Conservation (phyloP, 306 rosid species). For the Prunus kanzakura region DNA sequence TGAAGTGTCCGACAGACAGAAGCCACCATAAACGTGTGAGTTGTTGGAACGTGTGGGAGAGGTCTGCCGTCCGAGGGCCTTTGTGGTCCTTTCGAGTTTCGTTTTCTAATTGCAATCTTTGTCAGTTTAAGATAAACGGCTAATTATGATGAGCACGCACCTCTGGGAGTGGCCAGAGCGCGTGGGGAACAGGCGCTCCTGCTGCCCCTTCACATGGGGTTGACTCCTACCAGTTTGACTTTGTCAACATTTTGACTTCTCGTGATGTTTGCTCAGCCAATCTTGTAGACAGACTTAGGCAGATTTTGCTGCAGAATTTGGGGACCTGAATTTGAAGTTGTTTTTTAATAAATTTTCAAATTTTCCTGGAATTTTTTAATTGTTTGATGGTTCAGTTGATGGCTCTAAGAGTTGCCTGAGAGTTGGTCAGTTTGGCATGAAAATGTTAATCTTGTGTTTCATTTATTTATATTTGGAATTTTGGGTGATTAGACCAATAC, state of each 20-base stretch:
- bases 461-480: not conserved
- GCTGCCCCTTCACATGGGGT: not conserved
- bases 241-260: slow-evolving; percentile 7
- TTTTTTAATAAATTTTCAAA: not conserved
- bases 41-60: slow-evolving; percentile 11
- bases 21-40: slow-evolving; percentile 13
- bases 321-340: not conserved
- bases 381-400: not conserved
- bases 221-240: not conserved
- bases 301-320: slow-evolving; percentile 28
- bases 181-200: slow-evolving; percentile 13
- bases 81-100: slow-evolving; percentile 9
- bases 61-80: slow-evolving; percentile 1
- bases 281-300: not conserved
- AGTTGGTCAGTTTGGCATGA: not conserved
- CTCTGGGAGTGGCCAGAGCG: not conserved
- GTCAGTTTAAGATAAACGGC: slow-evolving; percentile 6
- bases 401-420: not conserved
- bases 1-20: not conserved
- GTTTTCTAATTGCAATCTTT: slow-evolving; percentile 16
- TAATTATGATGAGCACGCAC: slow-evolving; percentile 18
- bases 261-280: not conserved
- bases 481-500: not conserved
- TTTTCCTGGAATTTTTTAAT: not conserved
- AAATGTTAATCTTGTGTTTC: not conserved